These are phyloP conservation scores for Amauroascus verrucosus DNA, from an alignment of 2,329 filamentous ascomycete species.

Conservation along the genomic window DNA sequence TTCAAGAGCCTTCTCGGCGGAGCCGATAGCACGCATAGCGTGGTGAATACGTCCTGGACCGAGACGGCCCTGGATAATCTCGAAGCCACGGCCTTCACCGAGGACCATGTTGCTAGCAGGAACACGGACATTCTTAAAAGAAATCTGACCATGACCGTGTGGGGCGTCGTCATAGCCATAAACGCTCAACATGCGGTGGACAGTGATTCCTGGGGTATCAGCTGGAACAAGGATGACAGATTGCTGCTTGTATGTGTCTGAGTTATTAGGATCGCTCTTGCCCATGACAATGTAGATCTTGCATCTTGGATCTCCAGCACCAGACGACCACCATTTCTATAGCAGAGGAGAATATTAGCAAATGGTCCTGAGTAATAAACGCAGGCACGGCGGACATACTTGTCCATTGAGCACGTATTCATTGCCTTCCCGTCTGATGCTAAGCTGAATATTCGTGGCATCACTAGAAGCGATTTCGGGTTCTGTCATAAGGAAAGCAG, in stretches of 20 bases:
- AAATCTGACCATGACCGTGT: constrained; percentile 89
- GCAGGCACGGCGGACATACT: constrained; percentile 34
- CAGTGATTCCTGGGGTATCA: constrained; percentile 71
- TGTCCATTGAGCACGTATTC: constrained; percentile 85
- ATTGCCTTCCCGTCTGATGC: constrained; percentile 71
- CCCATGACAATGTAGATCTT: constrained; percentile 94
- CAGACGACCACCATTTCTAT: constrained; percentile 98
- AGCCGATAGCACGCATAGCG: constrained; percentile 89
- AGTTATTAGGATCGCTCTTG: constrained; percentile 69
- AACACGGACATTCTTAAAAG: constrained; percentile 81
- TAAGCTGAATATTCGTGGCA: constrained; percentile 83
- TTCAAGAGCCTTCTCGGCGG: constrained; percentile 81
- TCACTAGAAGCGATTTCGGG: constrained; percentile 80
- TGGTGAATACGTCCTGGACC: constrained; percentile 96
- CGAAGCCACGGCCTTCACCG: constrained; percentile 87
- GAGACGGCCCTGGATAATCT: constrained; percentile 95
- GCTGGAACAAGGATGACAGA: constrained; percentile 85
- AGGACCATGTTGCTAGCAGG: constrained; percentile 76
- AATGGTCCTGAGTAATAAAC: background rate
- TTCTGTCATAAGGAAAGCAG: constrained; percentile 90
- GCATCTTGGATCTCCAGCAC: constrained; percentile 86
- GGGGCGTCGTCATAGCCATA: constrained; percentile 98
- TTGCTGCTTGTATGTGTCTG: constrained; percentile 76
- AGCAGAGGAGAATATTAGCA: background rate
- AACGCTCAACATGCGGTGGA: constrained; percentile 85